Conservation (phyloP, 2,329 filamentous ascomycete species). For the Botrytis fabae region DNA sequence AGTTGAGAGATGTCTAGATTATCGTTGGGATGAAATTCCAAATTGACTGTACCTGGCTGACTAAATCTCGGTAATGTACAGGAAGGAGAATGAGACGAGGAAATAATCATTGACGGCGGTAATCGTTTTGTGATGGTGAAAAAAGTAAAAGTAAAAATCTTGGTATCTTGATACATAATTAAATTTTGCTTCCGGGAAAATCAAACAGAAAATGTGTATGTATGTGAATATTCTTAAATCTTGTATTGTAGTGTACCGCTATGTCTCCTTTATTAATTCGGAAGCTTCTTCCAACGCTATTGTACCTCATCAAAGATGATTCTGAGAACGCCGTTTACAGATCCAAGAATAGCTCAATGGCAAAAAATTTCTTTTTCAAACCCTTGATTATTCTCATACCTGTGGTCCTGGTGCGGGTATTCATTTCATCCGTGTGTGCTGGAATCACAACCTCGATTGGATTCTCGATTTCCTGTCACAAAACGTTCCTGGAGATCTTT, state of each 20-base stretch:
- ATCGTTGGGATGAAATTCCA: background rate
- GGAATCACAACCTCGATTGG: background rate
- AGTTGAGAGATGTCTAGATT: background rate
- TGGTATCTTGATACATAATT: background rate
- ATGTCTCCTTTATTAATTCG: too few relatives aligned
- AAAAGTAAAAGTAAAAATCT: too few relatives aligned
- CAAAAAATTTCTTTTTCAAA: background rate
- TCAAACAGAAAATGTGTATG: fast-evolving
- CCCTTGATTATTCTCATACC: fast-evolving
- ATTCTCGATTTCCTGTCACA: background rate
- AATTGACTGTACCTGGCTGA: too few relatives aligned
- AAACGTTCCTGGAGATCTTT: background rate
- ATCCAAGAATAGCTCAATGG: background rate
- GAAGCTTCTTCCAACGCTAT: too few relatives aligned
- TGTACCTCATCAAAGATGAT: background rate
- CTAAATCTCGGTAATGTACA: background rate
- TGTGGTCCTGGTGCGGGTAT: background rate
- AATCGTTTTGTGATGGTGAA: background rate
- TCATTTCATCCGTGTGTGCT: background rate
- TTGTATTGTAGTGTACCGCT: background rate
- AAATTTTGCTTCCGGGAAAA: fast-evolving
- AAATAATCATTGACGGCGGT: fast-evolving
- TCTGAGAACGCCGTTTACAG: background rate
- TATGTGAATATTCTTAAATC: background rate
- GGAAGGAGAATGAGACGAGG: background rate